Evolutionary conservation across 1,284 basidiomycete species (phyloP).

Genomic region (Erythrobasidium hasegawianum): DNA sequence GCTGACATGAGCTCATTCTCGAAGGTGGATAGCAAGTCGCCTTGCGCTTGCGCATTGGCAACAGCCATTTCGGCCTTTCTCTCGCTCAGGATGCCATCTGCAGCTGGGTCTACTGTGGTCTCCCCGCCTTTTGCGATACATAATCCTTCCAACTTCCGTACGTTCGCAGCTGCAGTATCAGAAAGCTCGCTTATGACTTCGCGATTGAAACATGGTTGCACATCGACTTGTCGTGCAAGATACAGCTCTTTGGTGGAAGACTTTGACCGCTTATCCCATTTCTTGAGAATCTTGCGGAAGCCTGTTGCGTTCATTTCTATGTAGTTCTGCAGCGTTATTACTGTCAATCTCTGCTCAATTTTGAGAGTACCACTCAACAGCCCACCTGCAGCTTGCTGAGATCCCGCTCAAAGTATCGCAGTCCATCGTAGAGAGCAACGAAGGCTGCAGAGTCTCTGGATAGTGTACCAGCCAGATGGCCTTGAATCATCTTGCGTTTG

Average conservation of each 20-base stretch:
- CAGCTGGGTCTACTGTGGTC: constrained; percentile 48
- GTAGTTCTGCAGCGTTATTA: constrained; percentile 69
- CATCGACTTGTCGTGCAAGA: constrained; percentile 92
- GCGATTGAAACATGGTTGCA: constrained; percentile 95
- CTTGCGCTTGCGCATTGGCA: constrained; percentile 29
- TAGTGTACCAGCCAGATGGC: constrained; percentile 45
- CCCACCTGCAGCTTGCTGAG: constrained; percentile 88
- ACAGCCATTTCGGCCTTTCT: constrained; percentile 21
- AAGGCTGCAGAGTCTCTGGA: constrained; percentile 60
- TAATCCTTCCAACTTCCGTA: constrained; percentile 80
- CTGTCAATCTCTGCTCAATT: too few relatives aligned
- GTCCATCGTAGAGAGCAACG: constrained; percentile 64
- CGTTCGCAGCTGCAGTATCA: constrained; percentile 88
- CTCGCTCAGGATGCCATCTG: constrained; percentile 34
- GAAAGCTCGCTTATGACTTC: constrained; percentile 96
- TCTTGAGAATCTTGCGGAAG: constrained; percentile 97
- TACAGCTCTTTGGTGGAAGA: constrained; percentile 95
- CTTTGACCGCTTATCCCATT: constrained; percentile 96
- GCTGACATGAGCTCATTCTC: constrained; percentile 68
- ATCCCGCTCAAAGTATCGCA: constrained; percentile 89
- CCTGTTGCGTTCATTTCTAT: constrained; percentile 97
- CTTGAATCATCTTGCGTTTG: constrained; percentile 67
- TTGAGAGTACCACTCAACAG: too few relatives aligned
- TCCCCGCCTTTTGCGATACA: constrained; percentile 44
- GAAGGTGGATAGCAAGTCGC: constrained; percentile 70